Percentiles rank a stretch among this genome's conserved stretches.
Evolutionary conservation across 495 filamentous ascomycete species (phyloP).

Genomic region (Sphaerosporella brunnea): DNA sequence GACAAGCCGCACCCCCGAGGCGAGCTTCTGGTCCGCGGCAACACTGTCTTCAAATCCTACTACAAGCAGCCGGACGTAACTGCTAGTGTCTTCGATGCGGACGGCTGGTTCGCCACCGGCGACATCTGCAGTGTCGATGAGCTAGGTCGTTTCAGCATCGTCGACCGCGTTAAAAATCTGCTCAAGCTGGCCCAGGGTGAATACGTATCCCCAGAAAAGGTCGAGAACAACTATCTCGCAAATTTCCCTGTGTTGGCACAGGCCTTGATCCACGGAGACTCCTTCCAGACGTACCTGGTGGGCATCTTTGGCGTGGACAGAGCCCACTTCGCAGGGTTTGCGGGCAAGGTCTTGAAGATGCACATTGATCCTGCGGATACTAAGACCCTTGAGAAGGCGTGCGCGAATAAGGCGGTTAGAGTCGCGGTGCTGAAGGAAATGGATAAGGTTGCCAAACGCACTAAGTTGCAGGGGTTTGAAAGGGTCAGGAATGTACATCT

Average conservation of each 20-base stretch:
- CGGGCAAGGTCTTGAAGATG: slow-evolving; percentile 53
- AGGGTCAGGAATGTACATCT: slow-evolving; percentile 54
- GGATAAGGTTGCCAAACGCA: slow-evolving; percentile 60
- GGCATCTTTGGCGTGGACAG: slow-evolving; percentile 76
- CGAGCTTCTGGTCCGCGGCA: slow-evolving; percentile 69
- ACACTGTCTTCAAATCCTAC: slow-evolving; percentile 64
- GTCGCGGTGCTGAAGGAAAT: slow-evolving; percentile 62
- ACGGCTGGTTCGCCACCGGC: slow-evolving; percentile 95
- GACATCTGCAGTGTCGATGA: slow-evolving; percentile 75
- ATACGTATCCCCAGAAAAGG: slow-evolving; percentile 91
- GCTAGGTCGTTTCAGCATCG: slow-evolving; percentile 72
- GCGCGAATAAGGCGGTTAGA: slow-evolving; percentile 48
- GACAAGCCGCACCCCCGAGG: slow-evolving; percentile 89
- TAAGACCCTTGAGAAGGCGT: slow-evolving; percentile 45
- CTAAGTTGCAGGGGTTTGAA: slow-evolving; percentile 83
- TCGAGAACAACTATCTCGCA: slow-evolving; percentile 83
- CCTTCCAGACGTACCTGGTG: slow-evolving; percentile 64
- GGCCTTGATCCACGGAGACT: slow-evolving; percentile 84
- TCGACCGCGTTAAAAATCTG: slow-evolving; percentile 95
- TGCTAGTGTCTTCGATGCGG: slow-evolving; percentile 56
- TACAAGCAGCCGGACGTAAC: slow-evolving; percentile 80
- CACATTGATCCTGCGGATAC: slow-evolving; percentile 43
- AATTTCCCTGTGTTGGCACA: slow-evolving; percentile 57
- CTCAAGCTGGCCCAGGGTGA: slow-evolving; percentile 95
- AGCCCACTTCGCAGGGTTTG: slow-evolving; percentile 59